These are phyloP conservation scores for Pseudogymnoascus sp. DNA, from an alignment of 2,329 filamentous ascomycete species.

Conservation along the genomic window DNA sequence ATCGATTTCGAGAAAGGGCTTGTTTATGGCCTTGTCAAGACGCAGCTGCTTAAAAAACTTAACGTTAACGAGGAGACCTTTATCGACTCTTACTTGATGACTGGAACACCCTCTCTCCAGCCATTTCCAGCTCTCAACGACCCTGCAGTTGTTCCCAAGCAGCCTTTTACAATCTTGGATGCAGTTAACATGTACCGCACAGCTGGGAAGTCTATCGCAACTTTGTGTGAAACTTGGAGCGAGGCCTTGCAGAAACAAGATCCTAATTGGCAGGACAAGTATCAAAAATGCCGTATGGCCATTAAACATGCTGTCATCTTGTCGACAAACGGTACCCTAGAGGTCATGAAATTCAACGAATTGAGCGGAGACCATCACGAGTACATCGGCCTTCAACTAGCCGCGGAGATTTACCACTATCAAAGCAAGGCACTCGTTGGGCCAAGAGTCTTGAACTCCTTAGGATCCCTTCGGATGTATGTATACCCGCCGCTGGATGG, in stretches of 20 bases:
- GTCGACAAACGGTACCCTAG: slow-evolving; percentile 54
- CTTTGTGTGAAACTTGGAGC: slow-evolving; percentile 68
- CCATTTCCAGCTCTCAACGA: slow-evolving; percentile 72
- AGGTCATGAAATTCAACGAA: slow-evolving; percentile 64
- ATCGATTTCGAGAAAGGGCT: slow-evolving; percentile 60
- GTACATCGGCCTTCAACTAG: slow-evolving; percentile 83
- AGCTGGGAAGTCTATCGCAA: slow-evolving; percentile 61
- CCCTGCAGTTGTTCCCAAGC: slow-evolving; percentile 45
- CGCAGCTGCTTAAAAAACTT: slow-evolving; percentile 62
- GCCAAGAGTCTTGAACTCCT: slow-evolving; percentile 70
- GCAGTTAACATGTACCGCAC: slow-evolving; percentile 72
- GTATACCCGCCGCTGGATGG: slow-evolving; percentile 82
- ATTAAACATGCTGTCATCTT: slow-evolving; percentile 85
- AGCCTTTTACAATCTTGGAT: slow-evolving; percentile 55
- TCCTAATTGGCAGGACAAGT: slow-evolving; percentile 75
- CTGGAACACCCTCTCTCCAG: slow-evolving; percentile 72
- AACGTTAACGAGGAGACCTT: slow-evolving; percentile 64
- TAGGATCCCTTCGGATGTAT: slow-evolving; percentile 71
- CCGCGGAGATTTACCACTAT: slow-evolving; percentile 86
- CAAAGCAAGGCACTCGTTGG: slow-evolving; percentile 76
- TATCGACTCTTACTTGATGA: slow-evolving; percentile 74
- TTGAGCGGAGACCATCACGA: slow-evolving; percentile 80
- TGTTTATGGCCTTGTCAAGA: slow-evolving; percentile 58
- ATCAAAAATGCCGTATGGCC: slow-evolving; percentile 75
- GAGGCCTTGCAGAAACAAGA: slow-evolving; percentile 69